Conservation (phyloP, 2,329 filamentous ascomycete species). For the Laburnicola sp. region DNA sequence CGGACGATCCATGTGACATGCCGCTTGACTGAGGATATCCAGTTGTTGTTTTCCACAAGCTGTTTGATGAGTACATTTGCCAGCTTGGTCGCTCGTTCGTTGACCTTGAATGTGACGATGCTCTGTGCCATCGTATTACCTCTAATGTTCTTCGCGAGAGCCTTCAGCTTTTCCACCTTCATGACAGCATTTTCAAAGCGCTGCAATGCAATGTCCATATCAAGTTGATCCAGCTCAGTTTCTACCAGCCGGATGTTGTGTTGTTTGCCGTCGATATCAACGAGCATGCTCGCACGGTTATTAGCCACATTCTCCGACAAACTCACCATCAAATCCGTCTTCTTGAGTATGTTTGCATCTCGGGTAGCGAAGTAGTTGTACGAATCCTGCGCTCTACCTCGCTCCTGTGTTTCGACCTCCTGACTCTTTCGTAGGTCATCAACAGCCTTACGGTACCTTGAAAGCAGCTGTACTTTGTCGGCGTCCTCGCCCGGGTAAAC, state of each 20-base stretch:
- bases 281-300: slow-evolving; percentile 72
- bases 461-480: slow-evolving; percentile 79
- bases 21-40: slow-evolving; percentile 74
- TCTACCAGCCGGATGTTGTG: slow-evolving; percentile 97
- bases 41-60: slow-evolving; percentile 75
- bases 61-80: slow-evolving; percentile 76
- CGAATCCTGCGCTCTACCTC: slow-evolving; percentile 79
- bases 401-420: slow-evolving; percentile 84
- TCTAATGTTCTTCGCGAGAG: slow-evolving; percentile 76
- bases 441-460: slow-evolving; percentile 88
- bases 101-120: slow-evolving; percentile 88
- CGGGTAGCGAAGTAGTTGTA: slow-evolving; percentile 84
- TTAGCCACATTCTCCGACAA: slow-evolving; percentile 69
- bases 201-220: slow-evolving; percentile 93
- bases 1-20: slow-evolving; percentile 84
- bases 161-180: slow-evolving; percentile 81
- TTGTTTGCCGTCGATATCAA: slow-evolving; percentile 95
- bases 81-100: slow-evolving; percentile 78
- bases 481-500: slow-evolving; percentile 78
- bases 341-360: slow-evolving; percentile 75
- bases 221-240: slow-evolving; percentile 89
- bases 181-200: slow-evolving; percentile 82
- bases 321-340: slow-evolving; percentile 77
- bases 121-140: slow-evolving; percentile 86
- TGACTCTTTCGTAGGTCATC: slow-evolving; percentile 87